These are phyloP conservation scores for Gonapodya prolifera DNA, from an alignment of 192 early-diverging fungal species.

Conservation along the genomic window DNA sequence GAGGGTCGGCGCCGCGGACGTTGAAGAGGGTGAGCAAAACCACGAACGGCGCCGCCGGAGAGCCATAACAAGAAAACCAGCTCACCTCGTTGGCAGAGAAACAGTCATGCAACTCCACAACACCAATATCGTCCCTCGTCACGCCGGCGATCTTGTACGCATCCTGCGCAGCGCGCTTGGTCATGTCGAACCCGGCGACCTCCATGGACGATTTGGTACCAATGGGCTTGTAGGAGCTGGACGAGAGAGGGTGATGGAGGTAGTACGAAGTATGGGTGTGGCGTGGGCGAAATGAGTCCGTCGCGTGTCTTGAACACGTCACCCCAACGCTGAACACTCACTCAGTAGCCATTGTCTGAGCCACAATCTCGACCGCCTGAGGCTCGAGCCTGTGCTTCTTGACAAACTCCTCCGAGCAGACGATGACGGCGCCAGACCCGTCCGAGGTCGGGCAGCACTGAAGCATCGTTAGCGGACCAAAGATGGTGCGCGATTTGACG, in stretches of 20 bases:
- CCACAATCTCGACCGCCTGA: slow-evolving; percentile 55
- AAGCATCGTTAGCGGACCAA: slow-evolving; percentile 54
- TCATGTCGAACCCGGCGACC: slow-evolving; percentile 56
- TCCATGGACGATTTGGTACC: slow-evolving; percentile 37
- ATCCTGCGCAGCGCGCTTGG: slow-evolving; percentile 40
- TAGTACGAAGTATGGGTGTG: background rate
- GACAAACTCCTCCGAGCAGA: slow-evolving; percentile 57
- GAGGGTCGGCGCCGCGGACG: background rate
- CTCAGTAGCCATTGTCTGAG: slow-evolving; percentile 59
- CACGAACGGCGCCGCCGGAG: background rate
- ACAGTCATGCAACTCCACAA: too few relatives aligned
- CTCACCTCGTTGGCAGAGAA: slow-evolving; percentile 62
- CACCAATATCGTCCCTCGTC: slow-evolving; percentile 42
- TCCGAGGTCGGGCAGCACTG: too few relatives aligned
- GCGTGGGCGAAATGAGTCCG: background rate
- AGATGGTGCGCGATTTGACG: slow-evolving; percentile 41
- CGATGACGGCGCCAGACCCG: slow-evolving; percentile 50
- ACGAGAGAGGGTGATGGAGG: slow-evolving; percentile 56
- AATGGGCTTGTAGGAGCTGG: slow-evolving; percentile 15
- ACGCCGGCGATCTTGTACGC: slow-evolving; percentile 45
- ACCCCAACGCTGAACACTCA: slow-evolving; percentile 21
- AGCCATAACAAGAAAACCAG: background rate
- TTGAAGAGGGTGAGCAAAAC: background rate
- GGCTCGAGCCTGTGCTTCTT: slow-evolving; percentile 35
- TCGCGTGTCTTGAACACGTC: background rate